Conservation (phyloP, 2,329 filamentous ascomycete species). For the Cercospora citrullina region DNA sequence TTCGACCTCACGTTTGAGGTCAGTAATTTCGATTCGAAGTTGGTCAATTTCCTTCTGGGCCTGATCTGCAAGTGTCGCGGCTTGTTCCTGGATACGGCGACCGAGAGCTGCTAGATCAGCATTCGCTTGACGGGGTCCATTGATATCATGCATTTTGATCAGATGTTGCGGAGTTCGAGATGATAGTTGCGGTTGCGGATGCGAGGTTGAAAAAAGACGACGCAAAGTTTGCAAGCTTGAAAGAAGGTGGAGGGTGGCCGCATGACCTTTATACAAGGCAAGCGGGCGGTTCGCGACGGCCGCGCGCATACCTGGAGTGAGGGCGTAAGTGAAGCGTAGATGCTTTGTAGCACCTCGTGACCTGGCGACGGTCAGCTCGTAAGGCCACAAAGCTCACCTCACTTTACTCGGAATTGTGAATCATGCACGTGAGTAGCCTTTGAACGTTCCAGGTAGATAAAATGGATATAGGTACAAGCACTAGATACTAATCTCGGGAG, state of each 20-base stretch:
- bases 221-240: neutral
- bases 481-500: neutral
- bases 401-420: neutral
- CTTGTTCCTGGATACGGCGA: neutral
- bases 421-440: neutral
- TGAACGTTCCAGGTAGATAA: neutral
- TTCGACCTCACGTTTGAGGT: neutral
- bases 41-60: neutral
- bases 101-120: neutral
- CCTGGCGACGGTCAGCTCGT: neutral
- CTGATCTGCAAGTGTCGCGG: neutral
- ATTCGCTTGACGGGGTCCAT: neutral
- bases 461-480: neutral
- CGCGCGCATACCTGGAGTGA: neutral
- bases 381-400: neutral
- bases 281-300: neutral
- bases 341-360: neutral
- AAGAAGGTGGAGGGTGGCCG: neutral
- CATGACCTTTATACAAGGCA: neutral
- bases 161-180: neutral
- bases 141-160: neutral
- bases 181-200: neutral
- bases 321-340: neutral
- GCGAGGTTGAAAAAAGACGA: neutral
- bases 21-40: neutral